A percentile compares a stretch with the other conserved stretches of the same genome.
Evolutionary conservation across 2,329 filamentous ascomycete species (phyloP).

Genomic region (Aschersonia sp.): DNA sequence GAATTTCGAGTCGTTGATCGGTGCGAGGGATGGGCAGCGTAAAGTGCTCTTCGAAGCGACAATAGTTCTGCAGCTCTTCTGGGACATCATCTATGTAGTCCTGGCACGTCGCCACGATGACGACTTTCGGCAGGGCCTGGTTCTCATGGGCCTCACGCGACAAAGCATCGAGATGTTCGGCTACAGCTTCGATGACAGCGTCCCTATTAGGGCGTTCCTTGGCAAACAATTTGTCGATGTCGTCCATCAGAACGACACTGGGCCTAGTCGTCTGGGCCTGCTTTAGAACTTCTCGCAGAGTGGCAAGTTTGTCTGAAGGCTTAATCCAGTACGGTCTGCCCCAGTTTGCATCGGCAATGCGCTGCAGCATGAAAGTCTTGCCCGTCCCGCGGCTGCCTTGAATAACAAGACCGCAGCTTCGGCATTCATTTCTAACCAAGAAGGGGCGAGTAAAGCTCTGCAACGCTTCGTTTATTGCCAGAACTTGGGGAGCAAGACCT

Average conservation of each 20-base stretch:
- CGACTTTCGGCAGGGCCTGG: slow-evolving; percentile 36
- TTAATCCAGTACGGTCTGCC: slow-evolving; percentile 50
- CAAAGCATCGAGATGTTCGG: slow-evolving; percentile 41
- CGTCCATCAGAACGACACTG: slow-evolving; percentile 67
- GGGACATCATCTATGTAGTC: slow-evolving; percentile 62
- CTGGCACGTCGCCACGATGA: slow-evolving; percentile 62
- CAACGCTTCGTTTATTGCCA: slow-evolving; percentile 53
- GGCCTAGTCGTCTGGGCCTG: slow-evolving; percentile 56
- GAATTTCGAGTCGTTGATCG: slow-evolving; percentile 56
- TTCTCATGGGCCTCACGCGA: slow-evolving; percentile 21
- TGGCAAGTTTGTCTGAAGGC: slow-evolving; percentile 37
- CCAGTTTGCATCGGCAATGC: slow-evolving; percentile 56
- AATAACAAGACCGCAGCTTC: slow-evolving; percentile 50
- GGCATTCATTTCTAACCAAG: slow-evolving; percentile 14
- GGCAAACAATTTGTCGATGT: slow-evolving; percentile 55
- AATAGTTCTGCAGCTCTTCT: slow-evolving; percentile 46
- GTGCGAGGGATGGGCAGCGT: slow-evolving; percentile 67
- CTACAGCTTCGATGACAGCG: slow-evolving; percentile 35
- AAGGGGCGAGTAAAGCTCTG: slow-evolving; percentile 32
- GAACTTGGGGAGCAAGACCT: slow-evolving; percentile 51
- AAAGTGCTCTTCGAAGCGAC: slow-evolving; percentile 53
- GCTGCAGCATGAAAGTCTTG: slow-evolving; percentile 61
- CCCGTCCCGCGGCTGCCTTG: slow-evolving; percentile 77
- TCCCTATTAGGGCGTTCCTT: slow-evolving; percentile 38
- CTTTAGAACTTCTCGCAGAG: slow-evolving; percentile 54